Conservation (phyloP, 2,329 filamentous ascomycete species). For the Aspergillus fumigatus region DNA sequence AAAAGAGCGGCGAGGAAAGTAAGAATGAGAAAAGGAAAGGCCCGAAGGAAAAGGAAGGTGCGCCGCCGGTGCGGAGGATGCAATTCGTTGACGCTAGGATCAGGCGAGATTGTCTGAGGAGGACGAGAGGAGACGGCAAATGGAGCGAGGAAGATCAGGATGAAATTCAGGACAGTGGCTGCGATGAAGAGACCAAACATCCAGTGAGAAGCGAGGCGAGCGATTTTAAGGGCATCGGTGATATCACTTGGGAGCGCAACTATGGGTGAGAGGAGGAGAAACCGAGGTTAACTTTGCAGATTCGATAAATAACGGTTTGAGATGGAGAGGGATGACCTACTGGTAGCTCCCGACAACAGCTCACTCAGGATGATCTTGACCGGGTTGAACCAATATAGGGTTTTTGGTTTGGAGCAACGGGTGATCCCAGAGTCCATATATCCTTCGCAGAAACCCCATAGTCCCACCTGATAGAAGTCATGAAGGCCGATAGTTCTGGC, state of each 20-base stretch:
- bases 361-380: conserved; percentile 75
- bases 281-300: background rate
- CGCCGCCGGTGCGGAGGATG: conserved; percentile 33
- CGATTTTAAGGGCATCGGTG: conserved; percentile 66
- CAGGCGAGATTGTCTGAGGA: conserved; percentile 28
- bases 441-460: conserved; percentile 92
- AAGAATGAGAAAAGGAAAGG: conserved; percentile 63
- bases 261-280: conserved; percentile 21
- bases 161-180: conserved; percentile 63
- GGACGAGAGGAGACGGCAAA: conserved; percentile 45
- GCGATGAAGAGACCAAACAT: conserved; percentile 89
- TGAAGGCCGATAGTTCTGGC: conserved; percentile 81
- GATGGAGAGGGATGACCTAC: conserved; percentile 37
- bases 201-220: conserved; percentile 69
- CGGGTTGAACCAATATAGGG: conserved; percentile 87
- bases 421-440: conserved; percentile 68
- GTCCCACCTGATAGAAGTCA: conserved; percentile 88
- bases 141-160: conserved; percentile 64
- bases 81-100: conserved; percentile 20
- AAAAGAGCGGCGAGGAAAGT: conserved; percentile 64
- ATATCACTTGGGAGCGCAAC: conserved; percentile 74
- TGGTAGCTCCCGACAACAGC: conserved; percentile 74
- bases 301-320: background rate
- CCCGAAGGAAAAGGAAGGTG: conserved; percentile 43
- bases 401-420: conserved; percentile 64